Percentiles rank a stretch among this genome's conserved stretches.
phyloP scores from a whole-genome alignment of 2,329 filamentous ascomycete species.

The Fusarium sp. region DNA sequence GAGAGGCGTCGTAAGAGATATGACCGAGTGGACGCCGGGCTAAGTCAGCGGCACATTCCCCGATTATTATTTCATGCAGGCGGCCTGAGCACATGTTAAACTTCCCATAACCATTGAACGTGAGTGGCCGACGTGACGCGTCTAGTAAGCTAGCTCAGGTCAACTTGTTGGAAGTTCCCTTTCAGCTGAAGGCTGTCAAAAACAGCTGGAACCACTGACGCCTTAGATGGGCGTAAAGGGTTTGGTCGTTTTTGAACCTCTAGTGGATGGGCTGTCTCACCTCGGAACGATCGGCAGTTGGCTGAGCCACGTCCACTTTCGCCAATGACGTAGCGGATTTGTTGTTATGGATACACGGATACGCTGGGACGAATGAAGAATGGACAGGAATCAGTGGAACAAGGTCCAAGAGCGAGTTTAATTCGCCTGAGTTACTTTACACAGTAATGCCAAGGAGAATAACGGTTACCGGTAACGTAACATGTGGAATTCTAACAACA shows the following conservation, averaged over 20 bases:
- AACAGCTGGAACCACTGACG: background rate
- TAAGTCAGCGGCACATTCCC: background rate
- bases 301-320: slow-evolving; percentile 1
- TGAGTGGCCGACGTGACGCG: slow-evolving; percentile 2
- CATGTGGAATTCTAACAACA: no score
- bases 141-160: background rate
- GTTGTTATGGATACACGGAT: background rate
- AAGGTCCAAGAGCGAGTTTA: background rate
- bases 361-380: background rate
- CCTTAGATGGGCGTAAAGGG: background rate
- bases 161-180: background rate
- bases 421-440: background rate
- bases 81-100: background rate
- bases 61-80: background rate
- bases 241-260: background rate
- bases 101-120: background rate
- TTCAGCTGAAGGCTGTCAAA: background rate
- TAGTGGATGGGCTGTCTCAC: background rate
- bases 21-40: background rate
- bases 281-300: slow-evolving; percentile 8
- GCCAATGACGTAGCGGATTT: background rate
- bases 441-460: no score
- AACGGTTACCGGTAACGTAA: background rate
- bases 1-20: background rate
- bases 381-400: background rate